Percentiles rank a stretch among this genome's conserved stretches.
Conservation (phyloP, 805 yeast species). For the Saturnispora kantuleensis region DNA sequence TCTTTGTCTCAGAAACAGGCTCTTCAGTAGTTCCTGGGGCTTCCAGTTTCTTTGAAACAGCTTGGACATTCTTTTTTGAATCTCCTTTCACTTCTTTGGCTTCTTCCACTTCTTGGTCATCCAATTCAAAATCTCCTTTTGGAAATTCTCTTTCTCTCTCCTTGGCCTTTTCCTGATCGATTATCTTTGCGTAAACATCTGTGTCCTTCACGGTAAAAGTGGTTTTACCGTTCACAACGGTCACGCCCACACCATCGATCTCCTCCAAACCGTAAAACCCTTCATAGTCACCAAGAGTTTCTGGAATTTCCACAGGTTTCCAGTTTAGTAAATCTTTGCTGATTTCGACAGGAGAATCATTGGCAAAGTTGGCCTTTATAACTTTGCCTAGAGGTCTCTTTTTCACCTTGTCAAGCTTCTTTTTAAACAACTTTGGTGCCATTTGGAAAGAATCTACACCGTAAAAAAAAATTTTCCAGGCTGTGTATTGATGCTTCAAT, state of each 20-base stretch:
- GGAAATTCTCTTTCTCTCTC: slow-evolving; percentile 16
- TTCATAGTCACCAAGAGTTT: slow-evolving; percentile 74
- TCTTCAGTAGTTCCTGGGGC: slow-evolving; percentile 11
- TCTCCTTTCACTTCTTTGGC: slow-evolving; percentile 13
- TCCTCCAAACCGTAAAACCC: slow-evolving; percentile 93
- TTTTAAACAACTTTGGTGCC: slow-evolving; percentile 5
- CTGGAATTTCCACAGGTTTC: slow-evolving; percentile 78
- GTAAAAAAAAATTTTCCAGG: slow-evolving; percentile 4
- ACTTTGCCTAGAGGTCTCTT: slow-evolving; percentile 3
- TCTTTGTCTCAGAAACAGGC: slow-evolving; percentile 7
- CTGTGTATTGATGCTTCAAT: slow-evolving; percentile 1
- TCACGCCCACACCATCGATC: slow-evolving; percentile 84
- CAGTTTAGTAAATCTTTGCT: slow-evolving; percentile 48
- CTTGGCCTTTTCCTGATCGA: slow-evolving; percentile 17
- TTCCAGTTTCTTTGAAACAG: slow-evolving; percentile 1
- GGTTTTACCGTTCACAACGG: slow-evolving; percentile 58
- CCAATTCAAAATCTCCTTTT: slow-evolving; percentile 20
- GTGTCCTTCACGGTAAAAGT: slow-evolving; percentile 41
- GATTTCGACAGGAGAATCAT: slow-evolving; percentile 18
- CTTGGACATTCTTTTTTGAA: slow-evolving; percentile 13
- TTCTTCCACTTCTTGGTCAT: slow-evolving; percentile 15
- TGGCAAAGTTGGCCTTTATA: slow-evolving; percentile 3
- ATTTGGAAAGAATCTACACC: neutral
- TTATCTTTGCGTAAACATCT: slow-evolving; percentile 7
- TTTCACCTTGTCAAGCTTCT: slow-evolving; percentile 3